These are phyloP conservation scores for Ganoderma sinense DNA, from an alignment of 1,284 basidiomycete genomes.

Conservation along the genomic window DNA sequence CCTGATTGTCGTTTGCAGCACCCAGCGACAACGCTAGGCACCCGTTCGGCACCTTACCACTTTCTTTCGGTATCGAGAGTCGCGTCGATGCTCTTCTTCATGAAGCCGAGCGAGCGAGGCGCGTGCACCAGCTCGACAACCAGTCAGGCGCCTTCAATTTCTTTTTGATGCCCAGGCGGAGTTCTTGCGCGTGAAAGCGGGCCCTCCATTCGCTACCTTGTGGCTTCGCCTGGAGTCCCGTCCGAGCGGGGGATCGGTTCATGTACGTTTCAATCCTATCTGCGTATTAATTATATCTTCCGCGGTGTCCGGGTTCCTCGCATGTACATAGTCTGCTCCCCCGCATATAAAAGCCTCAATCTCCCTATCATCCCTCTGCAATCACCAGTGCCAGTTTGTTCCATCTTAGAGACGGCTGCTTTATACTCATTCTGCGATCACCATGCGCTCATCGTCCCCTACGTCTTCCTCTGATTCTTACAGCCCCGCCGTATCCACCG, in stretches of 20 bases:
- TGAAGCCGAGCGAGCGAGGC: neutral
- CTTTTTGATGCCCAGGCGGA: neutral
- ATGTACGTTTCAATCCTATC: neutral
- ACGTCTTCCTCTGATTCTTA: conserved; percentile 27
- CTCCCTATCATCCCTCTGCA: conserved; percentile 2
- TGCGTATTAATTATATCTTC: neutral
- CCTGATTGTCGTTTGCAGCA: neutral
- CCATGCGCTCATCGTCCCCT: conserved; percentile 30
- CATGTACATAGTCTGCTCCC: conserved; percentile 27
- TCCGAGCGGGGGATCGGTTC: neutral
- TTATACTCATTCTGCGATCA: neutral
- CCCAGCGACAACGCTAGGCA: neutral
- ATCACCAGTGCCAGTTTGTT: neutral
- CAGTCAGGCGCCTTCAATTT: neutral
- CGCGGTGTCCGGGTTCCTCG: conserved; percentile 32
- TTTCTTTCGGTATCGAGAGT: neutral
- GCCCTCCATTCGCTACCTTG: neutral
- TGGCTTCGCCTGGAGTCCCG: conserved; percentile 7
- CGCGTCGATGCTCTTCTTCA: neutral
- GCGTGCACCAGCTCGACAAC: neutral
- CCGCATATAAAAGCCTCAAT: conserved; percentile 28
- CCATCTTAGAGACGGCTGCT: neutral
- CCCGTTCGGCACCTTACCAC: neutral
- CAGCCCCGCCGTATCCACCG: conserved; percentile 24
- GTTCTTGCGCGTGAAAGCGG: neutral